Base-by-base conservation (phyloP, 192 early-diverging fungal genomes). In the Coemansia sp. region DNA sequence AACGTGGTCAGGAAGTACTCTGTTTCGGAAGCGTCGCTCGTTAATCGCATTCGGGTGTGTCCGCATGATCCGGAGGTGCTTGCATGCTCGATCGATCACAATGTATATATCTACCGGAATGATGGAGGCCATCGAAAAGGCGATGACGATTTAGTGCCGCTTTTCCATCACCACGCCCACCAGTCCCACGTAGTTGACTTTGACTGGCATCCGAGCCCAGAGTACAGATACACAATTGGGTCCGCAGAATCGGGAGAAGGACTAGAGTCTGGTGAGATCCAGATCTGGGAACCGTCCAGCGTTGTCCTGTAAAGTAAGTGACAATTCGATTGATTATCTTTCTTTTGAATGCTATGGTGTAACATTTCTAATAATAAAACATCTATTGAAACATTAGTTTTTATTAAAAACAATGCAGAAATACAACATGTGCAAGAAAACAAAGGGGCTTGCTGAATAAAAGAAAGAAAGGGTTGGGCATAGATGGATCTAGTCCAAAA, bases 161-260 rank as follows among this genome's bases (percentile, higher is more conserved):
- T 72, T 18, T 78, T 83, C 21, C 68, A 47, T 18, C 81, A 83
- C 40, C 48, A 69, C 18, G 73, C 67, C 3, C 76, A 78, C 42
- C 76, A 72, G 60, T 56, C 81, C 6, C 52, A 42, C 2, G 70
- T 83, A 7, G 65, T 56, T 4, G 81, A 78, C 56, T 74, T 78
- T 65, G 12, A 50, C 40, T 83, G 81, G 81, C 72, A 83, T 57
- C 81, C 81, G 3, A 43, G 60, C 38, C 43, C 21, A 0, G 65
- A 75, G 11, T 69, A 64, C 50, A 58, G 57, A 42, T 83, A 83
- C 56, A 64, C 73, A 5, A 78, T 83, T 52, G 81, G 81, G 11
- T 83, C 81, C 0, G 23, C 59, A 6, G 81, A 83, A 45, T 59
- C 68, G 19, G 81, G 81, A 10, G 26, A 45, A 4, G 48, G 26